Percentiles rank a stretch among this genome's conserved stretches.
These are phyloP conservation scores for Delonix regia DNA, from an alignment of 306 rosid genomes.

Conservation along the genomic window DNA sequence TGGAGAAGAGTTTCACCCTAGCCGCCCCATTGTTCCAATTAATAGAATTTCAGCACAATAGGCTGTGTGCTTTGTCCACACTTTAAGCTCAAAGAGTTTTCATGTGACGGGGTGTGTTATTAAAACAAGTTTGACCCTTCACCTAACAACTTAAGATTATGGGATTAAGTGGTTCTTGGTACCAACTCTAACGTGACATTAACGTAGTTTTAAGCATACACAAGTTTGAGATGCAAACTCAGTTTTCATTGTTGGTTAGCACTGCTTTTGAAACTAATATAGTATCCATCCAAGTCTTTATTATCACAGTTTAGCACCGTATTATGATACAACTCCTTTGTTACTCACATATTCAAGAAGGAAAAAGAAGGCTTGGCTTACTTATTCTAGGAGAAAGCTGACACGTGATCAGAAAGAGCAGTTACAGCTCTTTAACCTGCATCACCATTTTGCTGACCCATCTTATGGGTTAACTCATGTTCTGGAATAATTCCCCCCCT, in stretches of 20 bases:
- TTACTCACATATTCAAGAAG: too few species aligned
- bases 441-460: too few species aligned
- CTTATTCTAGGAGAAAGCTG: too few species aligned
- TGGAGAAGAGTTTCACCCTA: background rate
- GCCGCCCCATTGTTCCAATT: background rate
- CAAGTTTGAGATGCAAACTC: constrained; percentile 4
- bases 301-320: background rate
- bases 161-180: too few species aligned
- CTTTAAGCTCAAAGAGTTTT: background rate
- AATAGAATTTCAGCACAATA: background rate
- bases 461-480: too few species aligned
- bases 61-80: background rate
- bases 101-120: background rate
- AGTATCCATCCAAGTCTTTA: background rate
- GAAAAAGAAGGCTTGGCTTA: too few species aligned
- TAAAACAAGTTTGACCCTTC: background rate
- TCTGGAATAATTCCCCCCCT: too few species aligned
- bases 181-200: background rate
- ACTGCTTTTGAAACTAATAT: background rate
- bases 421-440: too few species aligned
- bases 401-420: too few species aligned
- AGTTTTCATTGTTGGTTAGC: background rate
- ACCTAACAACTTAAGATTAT: background rate
- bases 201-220: background rate
- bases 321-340: too few species aligned